A percentile compares a stretch with the other conserved stretches of the same genome.
phyloP scores from a whole-genome alignment of 805 yeast species.

The Cyberlindnera xishuangbannaensis region DNA sequence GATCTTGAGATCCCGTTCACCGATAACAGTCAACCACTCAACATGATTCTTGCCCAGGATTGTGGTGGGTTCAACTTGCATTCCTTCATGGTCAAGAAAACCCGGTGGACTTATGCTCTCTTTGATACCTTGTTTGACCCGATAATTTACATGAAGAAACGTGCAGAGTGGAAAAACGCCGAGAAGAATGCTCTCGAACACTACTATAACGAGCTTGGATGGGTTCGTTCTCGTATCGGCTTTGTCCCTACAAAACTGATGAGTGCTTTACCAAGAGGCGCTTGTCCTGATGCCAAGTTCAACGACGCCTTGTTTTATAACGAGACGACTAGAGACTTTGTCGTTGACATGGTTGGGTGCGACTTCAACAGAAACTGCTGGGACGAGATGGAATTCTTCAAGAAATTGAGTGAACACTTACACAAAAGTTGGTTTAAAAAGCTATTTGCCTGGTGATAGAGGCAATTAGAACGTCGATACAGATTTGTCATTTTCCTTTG shows the following conservation, averaged over 20 bases:
- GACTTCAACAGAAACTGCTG: constrained; percentile 33
- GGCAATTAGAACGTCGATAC: not conserved
- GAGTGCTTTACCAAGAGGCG: constrained; percentile 33
- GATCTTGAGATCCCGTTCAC: constrained; percentile 28
- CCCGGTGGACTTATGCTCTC: constrained; percentile 33
- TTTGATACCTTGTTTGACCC: constrained; percentile 38
- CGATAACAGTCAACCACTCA: constrained; percentile 29
- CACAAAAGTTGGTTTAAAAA: constrained; percentile 29
- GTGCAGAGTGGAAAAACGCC: constrained; percentile 33
- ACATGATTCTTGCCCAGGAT: constrained; percentile 34
- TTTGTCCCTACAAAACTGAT: constrained; percentile 34
- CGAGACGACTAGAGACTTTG: constrained; percentile 32
- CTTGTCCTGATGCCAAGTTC: constrained; percentile 28
- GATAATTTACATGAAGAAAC: constrained; percentile 33
- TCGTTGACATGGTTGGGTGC: constrained; percentile 36
- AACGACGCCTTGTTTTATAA: constrained; percentile 31
- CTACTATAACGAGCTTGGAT: constrained; percentile 30
- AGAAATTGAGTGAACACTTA: constrained; percentile 26
- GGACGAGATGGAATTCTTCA: constrained; percentile 35
- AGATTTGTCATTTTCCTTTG: too few species aligned
- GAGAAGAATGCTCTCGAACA: constrained; percentile 36
- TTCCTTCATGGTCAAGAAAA: constrained; percentile 34
- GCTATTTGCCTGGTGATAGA: constrained; percentile 13
- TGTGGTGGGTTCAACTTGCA: constrained; percentile 38
- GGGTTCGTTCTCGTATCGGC: constrained; percentile 36